Evolutionary conservation across 163 green algal species (phyloP), one percentile per base, ranked within the genome.

Genomic region (Scenedesmus sp.): DNA sequence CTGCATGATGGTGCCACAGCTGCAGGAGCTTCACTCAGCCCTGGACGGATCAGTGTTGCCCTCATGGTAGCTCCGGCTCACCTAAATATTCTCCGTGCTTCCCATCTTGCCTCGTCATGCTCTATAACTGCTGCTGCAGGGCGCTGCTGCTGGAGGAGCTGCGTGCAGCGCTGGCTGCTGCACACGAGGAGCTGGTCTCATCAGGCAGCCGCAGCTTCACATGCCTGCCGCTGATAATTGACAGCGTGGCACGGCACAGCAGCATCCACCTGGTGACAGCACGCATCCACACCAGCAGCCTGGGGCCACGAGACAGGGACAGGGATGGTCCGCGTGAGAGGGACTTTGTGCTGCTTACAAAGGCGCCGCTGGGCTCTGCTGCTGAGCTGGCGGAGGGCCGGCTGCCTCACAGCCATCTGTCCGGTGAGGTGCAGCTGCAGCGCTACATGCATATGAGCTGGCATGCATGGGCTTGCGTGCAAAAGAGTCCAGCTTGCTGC

Each of bases 91-190:
- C 34, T 46, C 34, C 34, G 34, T 46, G 59, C 59, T 64, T 64
- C 59, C 8, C 59, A 15, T 79, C 23, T 5, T 79, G 23, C 70
- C 66, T 26, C 66, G n/a, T 46, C 23, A 1, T 79, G 66, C 15
- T 46, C 0, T 73, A 73, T 20, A 9, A 7, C 13, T 79, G 2
- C 2, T 13, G 23, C 70, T 79, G 70, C 70, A 79, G 70, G 70
- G 59, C 64, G 15, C 92, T 98, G 66, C 94, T 97, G 54, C 67
- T 97, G 34, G 96, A 96, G 81, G 96, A 98, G 95, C 92, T 98
- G 54, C 90, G 94, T 3, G 95, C 95, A 0, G 83, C 93, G 16
- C 67, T 98, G 59, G 90, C 94, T 67, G 92, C 94, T 74, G 90
- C 94, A 12, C 62, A 91, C 20, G 90, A 95, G 73, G 94, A 97